Evolutionary conservation across 192 early-diverging fungal species (phyloP).

Genomic region (Backusella australiensis): DNA sequence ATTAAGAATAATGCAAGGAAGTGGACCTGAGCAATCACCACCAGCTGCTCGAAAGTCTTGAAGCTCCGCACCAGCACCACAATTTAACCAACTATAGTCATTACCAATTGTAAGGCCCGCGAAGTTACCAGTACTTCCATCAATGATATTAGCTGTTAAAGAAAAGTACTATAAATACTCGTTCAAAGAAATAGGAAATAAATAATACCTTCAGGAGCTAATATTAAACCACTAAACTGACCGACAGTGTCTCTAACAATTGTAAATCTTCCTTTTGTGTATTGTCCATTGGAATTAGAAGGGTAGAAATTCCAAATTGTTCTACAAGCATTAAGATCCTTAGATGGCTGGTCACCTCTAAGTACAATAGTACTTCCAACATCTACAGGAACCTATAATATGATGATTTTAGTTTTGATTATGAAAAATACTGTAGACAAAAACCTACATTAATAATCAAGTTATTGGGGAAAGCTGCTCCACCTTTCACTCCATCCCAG

Average conservation of each 20-base stretch:
- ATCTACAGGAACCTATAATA: background rate
- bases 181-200: background rate
- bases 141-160: background rate
- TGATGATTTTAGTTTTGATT: background rate
- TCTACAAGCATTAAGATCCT: background rate
- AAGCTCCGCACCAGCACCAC: background rate
- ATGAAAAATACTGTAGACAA: background rate
- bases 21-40: background rate
- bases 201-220: slow-evolving; percentile 1
- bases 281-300: background rate
- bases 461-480: background rate
- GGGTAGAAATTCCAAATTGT: background rate
- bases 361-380: background rate
- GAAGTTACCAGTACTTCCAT: background rate
- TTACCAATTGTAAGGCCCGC: background rate
- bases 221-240: background rate
- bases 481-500: background rate
- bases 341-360: background rate
- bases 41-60: background rate
- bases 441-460: background rate
- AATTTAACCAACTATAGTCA: background rate
- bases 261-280: background rate
- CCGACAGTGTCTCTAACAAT: background rate
- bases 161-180: background rate
- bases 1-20: background rate